Conservation (phyloP, 1,284 basidiomycete species). For the Fereydounia khargensis region DNA sequence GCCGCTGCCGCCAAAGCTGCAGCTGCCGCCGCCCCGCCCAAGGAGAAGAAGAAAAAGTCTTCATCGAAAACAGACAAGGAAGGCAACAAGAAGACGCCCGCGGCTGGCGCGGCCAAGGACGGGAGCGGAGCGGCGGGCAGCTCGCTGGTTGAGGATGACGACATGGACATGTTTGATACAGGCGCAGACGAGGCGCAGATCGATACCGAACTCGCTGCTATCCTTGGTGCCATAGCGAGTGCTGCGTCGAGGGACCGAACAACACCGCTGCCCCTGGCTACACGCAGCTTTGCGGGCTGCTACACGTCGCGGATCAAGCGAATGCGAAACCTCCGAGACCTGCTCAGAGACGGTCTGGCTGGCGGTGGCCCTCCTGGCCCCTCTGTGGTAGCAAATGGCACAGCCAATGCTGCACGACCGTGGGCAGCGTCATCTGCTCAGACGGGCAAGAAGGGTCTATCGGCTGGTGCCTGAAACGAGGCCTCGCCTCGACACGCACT, state of each 20-base stretch:
- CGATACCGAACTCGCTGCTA: constrained; percentile 34
- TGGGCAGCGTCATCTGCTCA: too few species aligned
- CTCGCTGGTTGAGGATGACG: constrained; percentile 30
- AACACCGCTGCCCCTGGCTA: constrained; percentile 40
- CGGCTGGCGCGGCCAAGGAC: background rate
- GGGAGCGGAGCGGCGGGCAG: constrained; percentile 1
- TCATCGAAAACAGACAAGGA: constrained; percentile 5
- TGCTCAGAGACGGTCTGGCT: constrained; percentile 38
- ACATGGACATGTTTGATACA: constrained; percentile 44
- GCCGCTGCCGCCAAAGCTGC: constrained; percentile 45
- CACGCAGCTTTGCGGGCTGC: constrained; percentile 34
- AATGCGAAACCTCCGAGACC: constrained; percentile 39
- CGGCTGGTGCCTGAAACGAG: too few species aligned
- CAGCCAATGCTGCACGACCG: too few species aligned
- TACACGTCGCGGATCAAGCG: constrained; percentile 42
- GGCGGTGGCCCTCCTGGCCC: constrained; percentile 7
- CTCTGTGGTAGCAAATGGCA: background rate
- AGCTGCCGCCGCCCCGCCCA: constrained; percentile 25
- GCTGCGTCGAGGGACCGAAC: constrained; percentile 39
- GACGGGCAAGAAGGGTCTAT: too few species aligned
- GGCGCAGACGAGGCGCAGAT: constrained; percentile 46
- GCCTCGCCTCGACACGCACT: too few species aligned
- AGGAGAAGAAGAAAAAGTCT: constrained; percentile 49
- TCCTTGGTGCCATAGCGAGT: constrained; percentile 33
- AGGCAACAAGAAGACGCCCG: constrained; percentile 4